Evolutionary conservation across 1,139 yeast genomes (phyloP), one percentile per base, ranked within the genome.

Genomic region (Sugiyamaella sp.): DNA sequence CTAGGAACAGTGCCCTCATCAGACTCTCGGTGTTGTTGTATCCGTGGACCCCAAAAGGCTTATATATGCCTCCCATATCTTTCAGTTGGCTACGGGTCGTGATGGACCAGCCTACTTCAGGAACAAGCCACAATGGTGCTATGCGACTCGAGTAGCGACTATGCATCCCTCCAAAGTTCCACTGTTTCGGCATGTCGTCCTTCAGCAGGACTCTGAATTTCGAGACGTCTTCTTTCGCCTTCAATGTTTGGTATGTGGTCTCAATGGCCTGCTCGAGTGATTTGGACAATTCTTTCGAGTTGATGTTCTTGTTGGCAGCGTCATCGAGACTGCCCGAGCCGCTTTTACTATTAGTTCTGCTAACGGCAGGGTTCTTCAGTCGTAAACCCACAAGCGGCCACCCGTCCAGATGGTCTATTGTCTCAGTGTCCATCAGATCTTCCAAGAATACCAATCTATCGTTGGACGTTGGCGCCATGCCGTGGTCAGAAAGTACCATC

Each of bases 351-450:
- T 12, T 39, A 8, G 45, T 10, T 6, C 14, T 27, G n/a, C n/a
- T n/a, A n/a, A n/a, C n/a, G 3, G 14, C 20, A 5, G 46, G 37
- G 19, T 42, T 25, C 45, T 64, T 71, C 8, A 95, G 93, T 43
- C 95, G 76, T 46, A 89, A 71, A 0, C 95, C 96, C 62, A 78
- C 84, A 56, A 89, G 73, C n/a, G 96, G 96, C 91, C 95, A 87
- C n/a, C 95, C 96, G 65, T 86, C 93, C 41, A 79, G 72, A 63
- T 84, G 84, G 54, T 82, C 85, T 48, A 87, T 76, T 44, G 64
- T 66, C 44, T 77, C 73, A 1, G 69, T 63, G 62, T 85, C 84
- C 6, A 88, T 70, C 16, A 86, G 59, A 60, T 88, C 93, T 66
- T 88, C 96, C 53, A 89, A 69, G 61, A 80, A 82, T 1, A 88